Evolutionary conservation across 257 asterid species (phyloP), one percentile per base, ranked within the genome.

Genomic region (Przewalskia tangutica): DNA sequence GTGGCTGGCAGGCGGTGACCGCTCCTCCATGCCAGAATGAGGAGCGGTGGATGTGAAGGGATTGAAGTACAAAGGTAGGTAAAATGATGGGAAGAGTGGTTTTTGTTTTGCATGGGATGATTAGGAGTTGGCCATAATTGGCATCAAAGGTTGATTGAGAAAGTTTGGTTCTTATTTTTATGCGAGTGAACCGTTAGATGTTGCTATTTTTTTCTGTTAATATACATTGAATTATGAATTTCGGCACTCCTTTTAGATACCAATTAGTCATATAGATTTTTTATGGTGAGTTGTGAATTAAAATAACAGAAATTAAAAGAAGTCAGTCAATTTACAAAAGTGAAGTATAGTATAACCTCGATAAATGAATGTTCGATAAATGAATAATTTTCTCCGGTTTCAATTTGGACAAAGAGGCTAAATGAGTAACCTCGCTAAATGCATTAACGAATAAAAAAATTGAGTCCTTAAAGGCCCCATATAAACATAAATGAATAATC

Each of bases 11-110:
- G 86, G 80, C 7, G 87, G 88, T 9, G 36, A 85, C 96, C 91
- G 90, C 94, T 87, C 96, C 93, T 88, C 97, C 98, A 91, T 94
- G 75, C 80, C 67, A 78, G 56, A 77, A 79, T 55, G 90, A 71
- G 93, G 94, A 89, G 94, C 91, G 94, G 91, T 81, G 77, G n/a
- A 13, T 23, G 71, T 56, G 51, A 53, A 56, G 79, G 44, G 77
- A 18, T 13, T 82, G 77, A 53, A 64, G 80, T 2, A 80, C 50
- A 65, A 13, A 9, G 7, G 40, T 20, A 12, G 46, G 20, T 16
- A 38, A 66, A 66, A 66, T 27, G 12, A 36, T 36, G 75, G 23
- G 27, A 34, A 65, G 51, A 46, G 60, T 54, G 44, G 84, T 77
- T 6, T 73, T 42, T 81, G 27, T 40, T 81, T 83, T 89, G 87